Evolutionary conservation across 2,329 filamentous ascomycete species (phyloP).

Genomic region (Hymenoscyphus linearis): DNA sequence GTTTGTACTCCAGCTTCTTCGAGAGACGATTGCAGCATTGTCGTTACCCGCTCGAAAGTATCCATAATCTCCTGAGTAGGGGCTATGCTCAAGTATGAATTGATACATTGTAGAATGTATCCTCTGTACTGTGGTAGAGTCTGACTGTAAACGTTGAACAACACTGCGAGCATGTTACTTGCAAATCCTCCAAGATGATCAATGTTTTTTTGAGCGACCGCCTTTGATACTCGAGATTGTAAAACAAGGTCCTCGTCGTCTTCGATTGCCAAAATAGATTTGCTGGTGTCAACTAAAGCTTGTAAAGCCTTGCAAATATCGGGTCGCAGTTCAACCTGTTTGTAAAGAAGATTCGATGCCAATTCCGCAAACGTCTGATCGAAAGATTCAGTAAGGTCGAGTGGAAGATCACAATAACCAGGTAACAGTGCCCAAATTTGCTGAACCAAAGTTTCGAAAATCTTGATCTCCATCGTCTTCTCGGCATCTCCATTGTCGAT

Average conservation of each 20-base stretch:
- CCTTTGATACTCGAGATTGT: constrained; percentile 72
- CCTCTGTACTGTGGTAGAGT: constrained; percentile 89
- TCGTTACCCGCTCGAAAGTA: constrained; percentile 82
- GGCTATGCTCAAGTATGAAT: constrained; percentile 87
- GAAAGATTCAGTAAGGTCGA: constrained; percentile 72
- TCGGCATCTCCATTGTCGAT: constrained; percentile 74
- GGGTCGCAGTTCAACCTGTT: constrained; percentile 79
- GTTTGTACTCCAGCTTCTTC: constrained; percentile 53
- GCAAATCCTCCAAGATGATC: constrained; percentile 74
- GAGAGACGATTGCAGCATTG: constrained; percentile 73
- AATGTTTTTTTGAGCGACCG: constrained; percentile 71
- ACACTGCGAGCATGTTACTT: constrained; percentile 83
- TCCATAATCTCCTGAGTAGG: constrained; percentile 72
- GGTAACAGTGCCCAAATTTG: constrained; percentile 93
- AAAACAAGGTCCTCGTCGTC: constrained; percentile 63
- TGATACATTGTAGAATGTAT: constrained; percentile 89
- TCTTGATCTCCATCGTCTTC: constrained; percentile 95
- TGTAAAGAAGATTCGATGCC: constrained; percentile 85
- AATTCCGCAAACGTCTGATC: constrained; percentile 87
- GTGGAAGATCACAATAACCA: constrained; percentile 87
- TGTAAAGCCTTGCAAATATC: constrained; percentile 85
- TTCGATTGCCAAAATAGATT: constrained; percentile 68
- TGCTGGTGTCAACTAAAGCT: constrained; percentile 85
- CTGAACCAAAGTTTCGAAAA: constrained; percentile 92
- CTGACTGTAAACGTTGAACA: constrained; percentile 99